These are phyloP conservation scores for Botrytis medusae DNA, from an alignment of 2,329 filamentous ascomycete genomes.

Conservation along the genomic window DNA sequence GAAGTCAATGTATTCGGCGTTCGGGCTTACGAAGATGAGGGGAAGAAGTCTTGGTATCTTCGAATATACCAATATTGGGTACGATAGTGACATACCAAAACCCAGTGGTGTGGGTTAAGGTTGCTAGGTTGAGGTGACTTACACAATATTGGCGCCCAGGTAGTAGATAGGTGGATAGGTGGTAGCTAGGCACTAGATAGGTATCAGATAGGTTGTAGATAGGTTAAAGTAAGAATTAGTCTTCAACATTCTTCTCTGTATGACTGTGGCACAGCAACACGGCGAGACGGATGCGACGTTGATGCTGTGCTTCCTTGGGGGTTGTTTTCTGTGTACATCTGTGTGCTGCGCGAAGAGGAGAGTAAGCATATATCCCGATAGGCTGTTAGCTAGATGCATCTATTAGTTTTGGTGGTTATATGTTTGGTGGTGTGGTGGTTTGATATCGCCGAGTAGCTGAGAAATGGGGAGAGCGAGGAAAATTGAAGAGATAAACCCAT, in stretches of 20 bases:
- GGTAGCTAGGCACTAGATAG: too few species aligned
- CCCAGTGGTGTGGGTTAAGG: constrained; percentile 6
- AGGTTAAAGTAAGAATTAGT: not conserved
- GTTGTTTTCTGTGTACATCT: not conserved
- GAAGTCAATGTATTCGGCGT: not conserved
- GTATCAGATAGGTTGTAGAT: not conserved
- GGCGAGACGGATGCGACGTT: constrained; percentile 9
- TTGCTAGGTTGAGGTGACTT: not conserved
- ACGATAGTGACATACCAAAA: not conserved
- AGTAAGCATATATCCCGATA: constrained; percentile 7
- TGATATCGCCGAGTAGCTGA: not conserved
- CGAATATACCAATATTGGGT: not conserved
- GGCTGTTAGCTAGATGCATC: not conserved
- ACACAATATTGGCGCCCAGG: not conserved
- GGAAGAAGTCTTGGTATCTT: constrained; percentile 12
- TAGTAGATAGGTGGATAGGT: not conserved
- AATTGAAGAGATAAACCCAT: too few species aligned
- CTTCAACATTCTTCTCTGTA: not conserved
- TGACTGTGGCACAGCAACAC: constrained; percentile 4
- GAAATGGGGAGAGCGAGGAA: not conserved
- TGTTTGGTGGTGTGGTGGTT: not conserved
- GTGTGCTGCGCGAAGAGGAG: not conserved
- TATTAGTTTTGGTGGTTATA: not conserved
- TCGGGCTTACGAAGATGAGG: constrained; percentile 17
- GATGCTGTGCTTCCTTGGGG: constrained; percentile 9